Evolutionary conservation across 495 filamentous ascomycete species (phyloP).

Genomic region (Hyaloscypha variabilis): DNA sequence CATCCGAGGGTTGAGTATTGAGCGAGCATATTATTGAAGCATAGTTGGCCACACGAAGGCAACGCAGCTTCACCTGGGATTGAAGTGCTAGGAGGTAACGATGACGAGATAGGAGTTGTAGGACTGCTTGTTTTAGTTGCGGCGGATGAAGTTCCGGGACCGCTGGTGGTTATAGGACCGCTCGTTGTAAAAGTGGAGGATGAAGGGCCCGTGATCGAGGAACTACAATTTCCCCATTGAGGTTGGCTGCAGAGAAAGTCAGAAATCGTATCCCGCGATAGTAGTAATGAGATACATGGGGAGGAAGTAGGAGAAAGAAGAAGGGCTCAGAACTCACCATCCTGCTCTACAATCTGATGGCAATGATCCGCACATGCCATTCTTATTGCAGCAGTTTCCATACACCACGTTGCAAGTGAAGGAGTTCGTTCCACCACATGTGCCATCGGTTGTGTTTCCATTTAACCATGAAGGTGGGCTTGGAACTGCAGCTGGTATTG

Average conservation of each 20-base stretch:
- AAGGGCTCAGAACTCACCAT: constrained; percentile 17
- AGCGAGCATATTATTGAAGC: constrained; percentile 70
- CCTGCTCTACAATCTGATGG: constrained; percentile 18
- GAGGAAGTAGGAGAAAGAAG: no score
- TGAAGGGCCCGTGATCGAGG: not conserved
- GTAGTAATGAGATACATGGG: no score
- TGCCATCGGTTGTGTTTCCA: constrained; percentile 25
- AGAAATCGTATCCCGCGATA: no score
- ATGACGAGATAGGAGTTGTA: constrained; percentile 7
- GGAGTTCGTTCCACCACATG: constrained; percentile 9
- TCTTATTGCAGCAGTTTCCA: constrained; percentile 21
- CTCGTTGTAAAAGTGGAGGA: no score
- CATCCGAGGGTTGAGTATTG: constrained; percentile 65
- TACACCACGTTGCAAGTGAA: constrained; percentile 16
- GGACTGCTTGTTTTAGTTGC: constrained; percentile 5
- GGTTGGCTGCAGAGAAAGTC: constrained; percentile 6
- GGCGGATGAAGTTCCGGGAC: not conserved
- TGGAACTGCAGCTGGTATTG: constrained; percentile 2
- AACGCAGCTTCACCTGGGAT: constrained; percentile 17
- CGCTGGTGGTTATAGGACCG: no score
- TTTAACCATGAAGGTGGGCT: constrained; percentile 7
- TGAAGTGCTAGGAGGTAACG: not conserved
- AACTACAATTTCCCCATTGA: constrained; percentile 8
- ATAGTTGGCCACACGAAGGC: constrained; percentile 46
- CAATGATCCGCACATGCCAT: constrained; percentile 13